Conservation (phyloP, 2,329 filamentous ascomycete species). For the Botrytis aclada region DNA sequence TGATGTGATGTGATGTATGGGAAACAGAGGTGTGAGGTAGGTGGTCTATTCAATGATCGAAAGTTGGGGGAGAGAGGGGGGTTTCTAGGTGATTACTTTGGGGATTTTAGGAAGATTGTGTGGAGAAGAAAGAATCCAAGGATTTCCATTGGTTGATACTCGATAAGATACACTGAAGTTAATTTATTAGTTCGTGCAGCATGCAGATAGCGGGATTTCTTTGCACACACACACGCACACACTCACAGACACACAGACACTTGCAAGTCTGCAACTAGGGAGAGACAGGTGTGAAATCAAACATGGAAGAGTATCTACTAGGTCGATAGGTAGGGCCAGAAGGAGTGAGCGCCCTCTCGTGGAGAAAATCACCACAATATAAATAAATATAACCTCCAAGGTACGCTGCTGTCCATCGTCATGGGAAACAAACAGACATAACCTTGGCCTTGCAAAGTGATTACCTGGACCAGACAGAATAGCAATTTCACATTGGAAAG, state of each 20-base stretch:
- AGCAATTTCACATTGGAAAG: not conserved
- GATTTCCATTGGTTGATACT: conserved; percentile 7
- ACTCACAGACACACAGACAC: not conserved
- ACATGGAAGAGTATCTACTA: not conserved
- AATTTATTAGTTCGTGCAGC: conserved; percentile 18
- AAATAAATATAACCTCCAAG: not conserved
- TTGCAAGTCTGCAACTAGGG: not conserved
- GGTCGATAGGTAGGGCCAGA: not conserved
- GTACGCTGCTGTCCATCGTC: not conserved
- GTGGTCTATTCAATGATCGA: not conserved
- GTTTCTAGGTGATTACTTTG: not conserved
- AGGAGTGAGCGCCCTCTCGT: not conserved
- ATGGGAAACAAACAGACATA: not conserved
- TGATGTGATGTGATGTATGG: not conserved
- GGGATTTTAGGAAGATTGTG: not conserved
- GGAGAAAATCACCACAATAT: not conserved
- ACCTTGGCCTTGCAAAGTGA: not conserved
- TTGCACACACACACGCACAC: not conserved
- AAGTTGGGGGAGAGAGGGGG: not conserved
- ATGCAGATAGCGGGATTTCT: conserved; percentile 17
- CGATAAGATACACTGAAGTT: conserved; percentile 14
- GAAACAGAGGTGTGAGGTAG: not conserved
- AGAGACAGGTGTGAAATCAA: not conserved
- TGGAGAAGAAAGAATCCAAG: not conserved
- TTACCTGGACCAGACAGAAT: not conserved